These are phyloP conservation scores for Aureobasidium sp. DNA, from an alignment of 2,329 filamentous ascomycete species.

Conservation along the genomic window DNA sequence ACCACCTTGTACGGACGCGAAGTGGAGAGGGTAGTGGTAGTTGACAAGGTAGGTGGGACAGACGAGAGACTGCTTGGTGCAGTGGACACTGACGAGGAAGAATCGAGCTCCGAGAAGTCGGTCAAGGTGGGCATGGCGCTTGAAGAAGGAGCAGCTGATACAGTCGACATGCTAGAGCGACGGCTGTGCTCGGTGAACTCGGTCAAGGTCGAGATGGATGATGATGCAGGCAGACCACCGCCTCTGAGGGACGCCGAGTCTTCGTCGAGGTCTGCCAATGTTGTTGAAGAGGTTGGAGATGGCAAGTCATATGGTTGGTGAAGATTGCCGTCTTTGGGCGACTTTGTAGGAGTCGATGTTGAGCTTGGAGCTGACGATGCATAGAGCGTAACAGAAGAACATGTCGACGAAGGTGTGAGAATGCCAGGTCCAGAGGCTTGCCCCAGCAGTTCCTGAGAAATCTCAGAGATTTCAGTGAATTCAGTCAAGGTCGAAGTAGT, in stretches of 20 bases:
- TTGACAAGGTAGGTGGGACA: not conserved
- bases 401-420: not conserved
- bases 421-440: not conserved
- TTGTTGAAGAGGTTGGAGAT: not conserved
- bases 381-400: not conserved
- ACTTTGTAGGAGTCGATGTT: not conserved
- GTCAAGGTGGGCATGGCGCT: not conserved
- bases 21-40: not conserved
- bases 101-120: not conserved
- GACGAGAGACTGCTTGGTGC: not conserved
- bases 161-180: not conserved
- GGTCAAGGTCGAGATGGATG: not conserved
- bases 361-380: not conserved
- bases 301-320: not conserved
- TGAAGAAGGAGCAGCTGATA: not conserved
- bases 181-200: not conserved
- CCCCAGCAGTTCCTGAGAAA: not conserved
- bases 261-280: not conserved
- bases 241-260: not conserved
- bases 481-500: not conserved
- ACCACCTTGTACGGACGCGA: not conserved
- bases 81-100: not conserved
- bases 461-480: not conserved
- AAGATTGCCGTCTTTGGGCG: not conserved
- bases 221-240: no score